Base-by-base conservation (phyloP, 257 asterid genomes). In the Fraxinus cuspidata region DNA sequence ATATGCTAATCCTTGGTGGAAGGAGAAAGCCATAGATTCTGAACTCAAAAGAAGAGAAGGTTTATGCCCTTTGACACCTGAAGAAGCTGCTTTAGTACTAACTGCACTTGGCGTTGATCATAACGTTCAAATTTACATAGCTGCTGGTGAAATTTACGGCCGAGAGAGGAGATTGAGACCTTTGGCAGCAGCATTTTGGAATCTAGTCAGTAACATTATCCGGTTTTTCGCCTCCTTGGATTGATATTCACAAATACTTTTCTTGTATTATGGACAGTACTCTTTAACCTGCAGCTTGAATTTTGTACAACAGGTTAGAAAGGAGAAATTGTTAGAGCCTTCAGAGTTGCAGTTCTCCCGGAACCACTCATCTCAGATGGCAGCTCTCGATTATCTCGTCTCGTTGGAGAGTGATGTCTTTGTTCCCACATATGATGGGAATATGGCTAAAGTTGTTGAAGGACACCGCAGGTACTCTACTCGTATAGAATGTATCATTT, bases 391-490 rank as follows among this genome's bases (percentile, higher is more conserved):
- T 75, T 84, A 84, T 75, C 87, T 84, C 69, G 83, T 84, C 38
- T 81, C 87, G 8, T 31, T 84, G 53, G 85, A 84, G 81, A 84
- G 87, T 42, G 81, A 84, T 72, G 51, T 84, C 7, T 84, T 84
- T 74, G 76, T 84, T 75, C 87, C 87, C 13, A 84, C 87, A 19
- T 84, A 84, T 75, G 87, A 81, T 66, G 87, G 87, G 76, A 84
- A 84, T 71, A 84, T 84, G 87, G 87, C 87, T 32, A 84, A 79
- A 75, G 87, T 84, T 64, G 87, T 84, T 34, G 87, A 84, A 81
- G 87, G 87, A 40, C 85, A 84, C 73, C 87, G 87, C 78, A 84
- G 87, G 87, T 83, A 82, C 44, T 47, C 40, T 42, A 12, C 51
- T 42, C 51, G 2, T 11, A 42, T 42, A 42, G 51, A 42, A 38